Evolutionary conservation across 148 eudicot species (phyloP).

Genomic region (Camellia granthamiana): DNA sequence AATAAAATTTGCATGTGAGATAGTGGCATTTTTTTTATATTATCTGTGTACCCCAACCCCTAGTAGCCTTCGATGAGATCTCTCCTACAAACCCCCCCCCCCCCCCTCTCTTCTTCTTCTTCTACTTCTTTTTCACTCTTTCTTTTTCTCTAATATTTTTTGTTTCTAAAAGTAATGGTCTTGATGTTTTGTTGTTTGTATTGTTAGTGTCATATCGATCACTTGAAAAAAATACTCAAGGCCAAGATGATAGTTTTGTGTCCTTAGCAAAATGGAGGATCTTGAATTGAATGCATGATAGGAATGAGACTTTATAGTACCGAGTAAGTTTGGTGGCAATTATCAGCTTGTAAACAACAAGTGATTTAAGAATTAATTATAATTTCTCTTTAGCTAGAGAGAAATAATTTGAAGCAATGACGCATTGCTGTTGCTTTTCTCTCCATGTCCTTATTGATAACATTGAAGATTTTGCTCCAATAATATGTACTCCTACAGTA

Average conservation of each 20-base stretch:
- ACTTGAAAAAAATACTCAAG: constrained; percentile 76
- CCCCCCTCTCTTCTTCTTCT: background rate
- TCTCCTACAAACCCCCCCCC: background rate
- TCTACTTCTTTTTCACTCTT: background rate
- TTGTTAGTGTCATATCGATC: constrained; percentile 77
- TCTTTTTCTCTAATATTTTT: background rate
- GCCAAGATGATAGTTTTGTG: constrained; percentile 55
- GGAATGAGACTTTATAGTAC: constrained; percentile 93
- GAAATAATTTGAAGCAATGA: constrained; percentile 21
- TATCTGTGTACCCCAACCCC: background rate
- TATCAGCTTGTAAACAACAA: background rate
- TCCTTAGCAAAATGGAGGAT: constrained; percentile 96
- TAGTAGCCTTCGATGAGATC: background rate
- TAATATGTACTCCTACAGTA: constrained; percentile 97
- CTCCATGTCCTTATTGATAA: constrained; percentile 91
- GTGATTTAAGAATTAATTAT: background rate
- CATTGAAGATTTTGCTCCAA: constrained; percentile 70
- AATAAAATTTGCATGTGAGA: background rate
- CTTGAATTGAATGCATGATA: constrained; percentile 88
- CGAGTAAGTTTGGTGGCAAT: constrained; percentile 55
- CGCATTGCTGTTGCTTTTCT: constrained; percentile 20
- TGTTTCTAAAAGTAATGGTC: background rate
- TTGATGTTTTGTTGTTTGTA: constrained; percentile 19
- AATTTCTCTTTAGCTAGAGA: background rate
- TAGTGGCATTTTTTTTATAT: background rate